Evolutionary conservation across 805 yeast genomes (phyloP).

Genomic region (Candida taoyuanica): DNA sequence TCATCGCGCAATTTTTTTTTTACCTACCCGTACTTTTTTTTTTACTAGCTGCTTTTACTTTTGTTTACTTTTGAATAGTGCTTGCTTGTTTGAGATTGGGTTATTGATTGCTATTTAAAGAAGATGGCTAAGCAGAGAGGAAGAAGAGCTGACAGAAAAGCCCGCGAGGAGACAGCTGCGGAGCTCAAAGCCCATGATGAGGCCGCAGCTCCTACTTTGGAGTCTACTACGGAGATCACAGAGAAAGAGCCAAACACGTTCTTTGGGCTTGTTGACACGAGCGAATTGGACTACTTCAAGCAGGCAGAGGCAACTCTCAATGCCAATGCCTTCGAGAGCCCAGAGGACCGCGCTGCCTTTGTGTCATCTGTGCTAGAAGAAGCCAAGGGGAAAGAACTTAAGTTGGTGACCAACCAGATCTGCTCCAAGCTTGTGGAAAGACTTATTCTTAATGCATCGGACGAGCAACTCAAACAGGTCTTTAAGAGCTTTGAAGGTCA

Average conservation of each 20-base stretch:
- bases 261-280: conserved; percentile 81
- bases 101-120: too few relatives aligned
- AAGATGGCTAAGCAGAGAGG: conserved; percentile 36
- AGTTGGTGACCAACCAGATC: conserved; percentile 88
- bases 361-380: conserved; percentile 79
- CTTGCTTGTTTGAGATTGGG: too few relatives aligned
- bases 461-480: conserved; percentile 58
- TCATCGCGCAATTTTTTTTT: neutral
- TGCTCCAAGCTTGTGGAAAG: conserved; percentile 93
- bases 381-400: conserved; percentile 82
- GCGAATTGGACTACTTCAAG: conserved; percentile 86
- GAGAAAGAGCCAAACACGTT: conserved; percentile 43
- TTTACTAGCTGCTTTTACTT: too few relatives aligned
- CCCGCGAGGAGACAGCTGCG: conserved; percentile 10
- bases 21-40: too few relatives aligned
- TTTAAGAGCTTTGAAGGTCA: conserved; percentile 70
- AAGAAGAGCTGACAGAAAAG: conserved; percentile 34
- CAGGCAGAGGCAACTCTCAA: conserved; percentile 86
- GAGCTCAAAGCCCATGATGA: conserved; percentile 12
- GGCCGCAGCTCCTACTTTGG: conserved; percentile 2
- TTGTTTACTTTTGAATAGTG: too few relatives aligned
- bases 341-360: conserved; percentile 71
- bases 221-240: conserved; percentile 2
- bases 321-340: conserved; percentile 67
- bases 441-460: conserved; percentile 61